phyloP scores from a whole-genome alignment of 1,139 yeast species.

The Candida sp. region DNA sequence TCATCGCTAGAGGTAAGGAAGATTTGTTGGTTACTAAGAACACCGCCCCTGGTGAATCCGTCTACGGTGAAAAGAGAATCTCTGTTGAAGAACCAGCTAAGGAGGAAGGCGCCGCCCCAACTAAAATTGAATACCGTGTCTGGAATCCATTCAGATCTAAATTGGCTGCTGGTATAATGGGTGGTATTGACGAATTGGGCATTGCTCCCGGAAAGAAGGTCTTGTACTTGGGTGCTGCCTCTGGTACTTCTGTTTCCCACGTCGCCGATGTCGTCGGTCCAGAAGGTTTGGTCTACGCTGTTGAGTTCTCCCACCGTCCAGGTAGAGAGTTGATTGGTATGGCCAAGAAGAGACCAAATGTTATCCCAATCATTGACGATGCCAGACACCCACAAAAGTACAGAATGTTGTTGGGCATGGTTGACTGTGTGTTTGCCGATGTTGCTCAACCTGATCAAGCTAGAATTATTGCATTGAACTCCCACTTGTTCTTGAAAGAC shows the following conservation, averaged over 20 bases:
- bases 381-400: conserved; percentile 99
- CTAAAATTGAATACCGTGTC: conserved; percentile 98
- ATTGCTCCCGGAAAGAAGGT: conserved; percentile 99
- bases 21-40: conserved; percentile 97
- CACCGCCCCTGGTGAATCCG: conserved; percentile 98
- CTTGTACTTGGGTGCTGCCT: conserved; percentile 97
- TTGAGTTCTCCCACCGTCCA: conserved; percentile 99
- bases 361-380: conserved; percentile 98
- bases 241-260: conserved; percentile 99
- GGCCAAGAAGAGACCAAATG: conserved; percentile 99
- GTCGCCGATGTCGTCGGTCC: conserved; percentile 99
- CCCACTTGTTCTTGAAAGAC: conserved; percentile 97
- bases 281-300: conserved; percentile 98
- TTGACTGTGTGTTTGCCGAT: conserved; percentile 98
- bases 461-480: conserved; percentile 98
- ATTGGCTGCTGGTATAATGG: conserved; percentile 99
- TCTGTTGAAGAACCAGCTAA: conserved; percentile 90
- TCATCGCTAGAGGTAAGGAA: conserved; percentile 99
- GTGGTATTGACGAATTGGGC: conserved; percentile 98
- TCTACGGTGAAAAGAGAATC: conserved; percentile 97
- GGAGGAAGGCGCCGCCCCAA: conserved; percentile 88
- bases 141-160: conserved; percentile 99
- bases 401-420: conserved; percentile 99
- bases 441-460: conserved; percentile 99
- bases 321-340: conserved; percentile 99